phyloP scores from a whole-genome alignment of 495 filamentous ascomycete species.

The Neurospora sp. region DNA sequence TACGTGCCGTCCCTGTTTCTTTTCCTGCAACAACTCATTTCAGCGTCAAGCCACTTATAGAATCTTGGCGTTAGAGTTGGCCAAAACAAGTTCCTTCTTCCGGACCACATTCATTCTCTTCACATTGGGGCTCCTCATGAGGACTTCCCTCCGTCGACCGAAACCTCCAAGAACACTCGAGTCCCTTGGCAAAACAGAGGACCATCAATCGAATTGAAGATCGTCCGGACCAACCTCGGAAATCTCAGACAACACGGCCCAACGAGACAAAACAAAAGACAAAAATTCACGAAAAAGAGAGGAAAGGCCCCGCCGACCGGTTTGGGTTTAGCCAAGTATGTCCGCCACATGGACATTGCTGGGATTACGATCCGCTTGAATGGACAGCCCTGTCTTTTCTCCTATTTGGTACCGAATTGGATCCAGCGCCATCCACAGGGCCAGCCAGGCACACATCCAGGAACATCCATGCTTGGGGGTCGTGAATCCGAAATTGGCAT shows the following conservation, averaged over 20 bases:
- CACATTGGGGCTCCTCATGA: not conserved
- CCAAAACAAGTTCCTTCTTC: not conserved
- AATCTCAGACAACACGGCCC: not conserved
- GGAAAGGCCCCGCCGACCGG: not conserved
- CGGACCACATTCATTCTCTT: not conserved
- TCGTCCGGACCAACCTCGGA: not conserved
- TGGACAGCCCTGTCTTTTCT: not conserved
- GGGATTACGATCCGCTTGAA: not conserved
- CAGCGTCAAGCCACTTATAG: not conserved
- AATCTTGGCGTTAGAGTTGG: not conserved
- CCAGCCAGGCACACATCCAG: not conserved
- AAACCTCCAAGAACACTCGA: not conserved
- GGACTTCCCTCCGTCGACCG: not conserved
- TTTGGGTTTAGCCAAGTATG: not conserved
- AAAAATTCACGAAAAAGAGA: not conserved
- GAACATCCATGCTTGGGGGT: not conserved
- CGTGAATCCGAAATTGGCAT: not conserved
- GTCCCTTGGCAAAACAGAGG: not conserved
- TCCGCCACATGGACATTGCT: not conserved
- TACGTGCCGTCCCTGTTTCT: not conserved
- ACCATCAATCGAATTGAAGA: not conserved
- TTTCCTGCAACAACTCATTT: not conserved
- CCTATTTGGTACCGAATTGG: not conserved
- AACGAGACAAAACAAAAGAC: not conserved
- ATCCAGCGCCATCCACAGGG: not conserved